Base-by-base conservation (phyloP, 1,284 basidiomycete genomes). In the Puccinia polysora region DNA sequence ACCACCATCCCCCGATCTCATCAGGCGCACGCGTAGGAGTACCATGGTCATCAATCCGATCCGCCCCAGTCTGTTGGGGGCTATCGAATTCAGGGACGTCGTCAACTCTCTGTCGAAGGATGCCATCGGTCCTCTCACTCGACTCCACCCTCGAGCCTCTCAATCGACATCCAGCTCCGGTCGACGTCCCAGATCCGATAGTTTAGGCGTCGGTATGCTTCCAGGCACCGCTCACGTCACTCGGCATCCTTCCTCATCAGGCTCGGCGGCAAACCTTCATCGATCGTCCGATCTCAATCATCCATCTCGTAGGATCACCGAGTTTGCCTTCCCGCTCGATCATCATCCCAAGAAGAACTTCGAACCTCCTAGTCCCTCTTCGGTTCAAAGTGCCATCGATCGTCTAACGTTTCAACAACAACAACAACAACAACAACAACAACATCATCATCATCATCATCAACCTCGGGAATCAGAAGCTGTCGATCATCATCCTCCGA, bases 31-130 rank as follows among this genome's bases (percentile, higher is more conserved):
- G 7, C 60, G 40, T 2, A 36, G 60, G 3, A 45, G 15, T 23
- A 47, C 60, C 0, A 23, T 62, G 4, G 15, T 49, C 18, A 47
- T 63, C 4, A 63, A 30, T 50, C 30, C 68, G 34, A 62, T 70
- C 15, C 56, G 68, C 7, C 56, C 68, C 2, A 95, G 92, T 5
- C 84, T 97, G 1, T 85, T 96, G 2, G 90, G 93, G 8, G 93
- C 94, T 0, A 85, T 97, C 65, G 94, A 97, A 79, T 97, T 97
- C 80, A 84, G 91, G 32, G 88, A 93, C 74, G 89, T 96, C 15
- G 88, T 97, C 15, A 84, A 88, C 18, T 88, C 88, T 0, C 83
- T 97, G 8, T 85, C 87, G 71, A 83, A 84, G 18, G 82, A 82
- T 34, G 78, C 75, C 52, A 74, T 25, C 36, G 8, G 12, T 34